phyloP scores from a whole-genome alignment of 1,139 yeast genomes.

The Yarrowia galli region DNA sequence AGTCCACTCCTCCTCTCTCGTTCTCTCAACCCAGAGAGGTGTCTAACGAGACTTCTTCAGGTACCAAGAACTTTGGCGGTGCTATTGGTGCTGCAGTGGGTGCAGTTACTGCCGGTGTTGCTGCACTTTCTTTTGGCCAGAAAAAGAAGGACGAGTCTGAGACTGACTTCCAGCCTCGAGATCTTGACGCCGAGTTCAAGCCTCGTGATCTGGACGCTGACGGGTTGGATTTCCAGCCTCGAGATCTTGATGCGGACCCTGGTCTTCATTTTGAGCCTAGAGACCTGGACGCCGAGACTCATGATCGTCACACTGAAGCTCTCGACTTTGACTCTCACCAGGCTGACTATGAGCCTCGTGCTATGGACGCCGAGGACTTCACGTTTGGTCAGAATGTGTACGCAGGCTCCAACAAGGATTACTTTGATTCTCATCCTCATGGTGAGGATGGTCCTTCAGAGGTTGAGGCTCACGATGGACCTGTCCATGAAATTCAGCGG shows the following conservation, averaged over 20 bases:
- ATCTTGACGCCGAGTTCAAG: background rate
- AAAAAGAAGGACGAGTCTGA: slow-evolving; percentile 9
- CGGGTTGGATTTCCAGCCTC: background rate
- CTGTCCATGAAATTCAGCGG: slow-evolving; percentile 27
- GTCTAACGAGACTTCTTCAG: background rate
- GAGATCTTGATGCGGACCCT: slow-evolving; percentile 13
- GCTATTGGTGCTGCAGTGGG: slow-evolving; percentile 22
- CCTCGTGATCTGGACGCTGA: slow-evolving; percentile 3
- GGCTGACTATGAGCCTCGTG: background rate
- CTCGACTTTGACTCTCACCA: background rate
- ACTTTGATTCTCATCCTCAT: slow-evolving; percentile 28
- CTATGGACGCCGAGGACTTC: background rate
- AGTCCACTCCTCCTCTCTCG: background rate
- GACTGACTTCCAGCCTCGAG: background rate
- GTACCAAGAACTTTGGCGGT: slow-evolving; percentile 4
- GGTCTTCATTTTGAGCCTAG: background rate
- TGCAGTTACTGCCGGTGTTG: slow-evolving; percentile 16
- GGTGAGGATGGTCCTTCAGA: slow-evolving; percentile 22
- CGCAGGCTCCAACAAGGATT: slow-evolving; percentile 21
- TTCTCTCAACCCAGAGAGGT: background rate
- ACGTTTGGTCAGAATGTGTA: slow-evolving; percentile 7
- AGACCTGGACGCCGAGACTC: background rate
- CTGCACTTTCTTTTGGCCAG: slow-evolving; percentile 23
- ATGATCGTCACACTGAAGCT: background rate
- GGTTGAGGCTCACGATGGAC: background rate